These are phyloP conservation scores for Neoboletus brunneissimus DNA, from an alignment of 768 basidiomycete genomes.

Conservation along the genomic window DNA sequence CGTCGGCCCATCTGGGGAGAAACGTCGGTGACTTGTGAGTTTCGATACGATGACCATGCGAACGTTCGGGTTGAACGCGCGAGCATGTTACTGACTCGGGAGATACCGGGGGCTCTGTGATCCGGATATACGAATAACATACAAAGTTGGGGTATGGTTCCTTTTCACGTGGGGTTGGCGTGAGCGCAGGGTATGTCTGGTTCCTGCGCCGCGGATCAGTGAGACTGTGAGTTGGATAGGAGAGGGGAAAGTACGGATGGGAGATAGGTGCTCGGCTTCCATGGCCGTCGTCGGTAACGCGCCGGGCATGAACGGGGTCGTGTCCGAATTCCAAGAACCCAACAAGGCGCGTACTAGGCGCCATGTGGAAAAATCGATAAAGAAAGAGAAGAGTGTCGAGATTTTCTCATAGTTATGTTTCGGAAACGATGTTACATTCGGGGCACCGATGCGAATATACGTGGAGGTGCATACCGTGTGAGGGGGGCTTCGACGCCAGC, in stretches of 20 bases:
- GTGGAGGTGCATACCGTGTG: background rate
- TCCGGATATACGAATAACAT: background rate
- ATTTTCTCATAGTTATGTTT: background rate
- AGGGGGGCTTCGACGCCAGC: too few relatives aligned
- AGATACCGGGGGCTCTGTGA: background rate
- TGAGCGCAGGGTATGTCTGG: background rate
- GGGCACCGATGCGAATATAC: background rate
- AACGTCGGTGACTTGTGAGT: background rate
- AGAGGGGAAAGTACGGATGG: background rate
- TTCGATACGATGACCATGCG: background rate
- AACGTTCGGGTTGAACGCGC: background rate
- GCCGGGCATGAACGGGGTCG: background rate
- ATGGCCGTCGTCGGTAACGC: background rate
- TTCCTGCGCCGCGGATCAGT: background rate
- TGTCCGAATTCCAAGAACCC: background rate
- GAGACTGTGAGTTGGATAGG: background rate
- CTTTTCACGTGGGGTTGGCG: background rate
- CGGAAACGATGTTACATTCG: too few relatives aligned
- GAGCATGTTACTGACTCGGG: background rate
- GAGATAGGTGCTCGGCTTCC: background rate
- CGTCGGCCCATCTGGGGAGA: too few relatives aligned
- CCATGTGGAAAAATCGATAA: background rate
- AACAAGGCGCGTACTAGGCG: background rate
- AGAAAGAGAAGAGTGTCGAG: background rate
- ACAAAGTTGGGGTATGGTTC: background rate